Base-by-base conservation (phyloP, 257 asterid genomes). In the Solanum corneliomulleri region DNA sequence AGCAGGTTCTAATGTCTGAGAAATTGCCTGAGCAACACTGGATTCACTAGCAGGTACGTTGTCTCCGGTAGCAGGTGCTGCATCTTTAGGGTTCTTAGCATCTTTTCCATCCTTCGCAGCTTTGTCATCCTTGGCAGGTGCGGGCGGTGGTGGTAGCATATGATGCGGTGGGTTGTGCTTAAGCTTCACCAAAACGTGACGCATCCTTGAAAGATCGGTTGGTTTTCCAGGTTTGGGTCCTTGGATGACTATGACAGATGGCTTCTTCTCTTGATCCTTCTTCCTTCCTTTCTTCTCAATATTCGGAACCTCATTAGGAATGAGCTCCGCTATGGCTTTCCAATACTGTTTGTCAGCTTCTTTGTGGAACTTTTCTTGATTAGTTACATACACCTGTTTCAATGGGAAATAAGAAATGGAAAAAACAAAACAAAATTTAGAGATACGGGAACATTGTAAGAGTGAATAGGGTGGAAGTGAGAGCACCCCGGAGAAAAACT, bases 281-380 rank as follows among this genome's bases (percentile, higher is more conserved):
- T 93, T 96, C 92, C 92, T 92, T 42, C 96, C 98, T 90, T 88
- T 92, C 92, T 95, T 94, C 93, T 94, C 98, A 66, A 96, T 93
- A 82, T 45, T 93, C 29, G 98, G 91, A 80, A 96, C 98, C 93
- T 95, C 99, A 9, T 94, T 91, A 18, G 99, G 99, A 87, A 96
- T 71, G 68, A 96, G 92, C 91, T 96, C 99, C 11, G 96, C 98
- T 52, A 95, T 94, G 90, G 97, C 94, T 91, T 96, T 96, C 99
- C 99, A 95, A 56, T 95, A 94, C 75, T 96, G 98, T 89, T 94
- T 95, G 90, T 94, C 99, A 33, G 96, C 98, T 89, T 95, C 99
- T 91, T 95, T 95, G 56, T 96, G 98, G 92, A 95, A 94, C 86
- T 94, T 96, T 42, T 95, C 99, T 92, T 94, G 94, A 88, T 87